Percentiles rank a stretch among this genome's conserved stretches.
Conservation (phyloP, 164 flowering plant species). For the Cinnamomum micranthum region DNA sequence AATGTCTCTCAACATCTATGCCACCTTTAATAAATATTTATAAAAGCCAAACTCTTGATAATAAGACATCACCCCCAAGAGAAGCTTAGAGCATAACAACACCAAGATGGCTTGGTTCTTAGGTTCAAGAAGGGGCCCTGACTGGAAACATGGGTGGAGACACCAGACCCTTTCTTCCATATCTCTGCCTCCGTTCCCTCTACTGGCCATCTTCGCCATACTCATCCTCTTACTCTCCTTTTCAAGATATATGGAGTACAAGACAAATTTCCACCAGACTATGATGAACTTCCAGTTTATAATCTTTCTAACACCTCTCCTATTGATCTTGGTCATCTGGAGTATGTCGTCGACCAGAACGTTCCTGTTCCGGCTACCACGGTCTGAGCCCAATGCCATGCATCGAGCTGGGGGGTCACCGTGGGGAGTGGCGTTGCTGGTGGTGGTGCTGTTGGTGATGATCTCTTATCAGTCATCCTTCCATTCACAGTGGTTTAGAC, state of each 20-base stretch:
- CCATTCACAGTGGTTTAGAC: slow-evolving; percentile 53
- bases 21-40: too few relatives aligned
- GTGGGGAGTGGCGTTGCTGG: slow-evolving; percentile 53
- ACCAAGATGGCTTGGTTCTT: slow-evolving; percentile 25
- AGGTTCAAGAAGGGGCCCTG: slow-evolving; percentile 44
- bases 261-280: slow-evolving; percentile 27
- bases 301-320: slow-evolving; percentile 39
- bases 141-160: slow-evolving; percentile 64
- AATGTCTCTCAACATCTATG: too few relatives aligned
- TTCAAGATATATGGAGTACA: slow-evolving; percentile 37
- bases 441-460: slow-evolving; percentile 44
- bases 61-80: too few relatives aligned
- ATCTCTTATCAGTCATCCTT: slow-evolving; percentile 58
- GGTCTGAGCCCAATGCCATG: slow-evolving; percentile 5
- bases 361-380: slow-evolving; percentile 13
- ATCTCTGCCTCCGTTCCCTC: slow-evolving; percentile 51
- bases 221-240: slow-evolving; percentile 47
- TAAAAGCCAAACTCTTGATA: too few relatives aligned
- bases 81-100: background rate
- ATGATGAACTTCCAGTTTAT: slow-evolving; percentile 34
- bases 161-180: slow-evolving; percentile 40
- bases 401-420: slow-evolving; percentile 37
- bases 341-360: slow-evolving; percentile 17
- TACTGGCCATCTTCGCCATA: slow-evolving; percentile 50
- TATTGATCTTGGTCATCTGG: slow-evolving; percentile 31